These are phyloP conservation scores for Rhodotorula sp. DNA, from an alignment of 1,284 basidiomycete species.

Conservation along the genomic window DNA sequence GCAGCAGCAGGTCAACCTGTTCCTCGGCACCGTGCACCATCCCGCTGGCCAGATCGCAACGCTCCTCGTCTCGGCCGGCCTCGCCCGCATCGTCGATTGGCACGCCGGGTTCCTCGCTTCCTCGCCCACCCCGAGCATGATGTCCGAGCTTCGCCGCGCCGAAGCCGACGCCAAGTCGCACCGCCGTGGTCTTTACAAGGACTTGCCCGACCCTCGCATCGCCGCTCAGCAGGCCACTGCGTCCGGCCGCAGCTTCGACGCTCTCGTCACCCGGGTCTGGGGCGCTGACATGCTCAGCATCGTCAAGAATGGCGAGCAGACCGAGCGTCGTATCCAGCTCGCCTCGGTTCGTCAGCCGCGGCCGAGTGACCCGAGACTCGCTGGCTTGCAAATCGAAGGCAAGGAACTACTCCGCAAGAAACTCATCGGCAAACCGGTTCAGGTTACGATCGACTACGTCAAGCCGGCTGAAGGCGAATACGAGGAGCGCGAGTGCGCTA, in stretches of 20 bases:
- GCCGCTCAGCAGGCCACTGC: constrained; percentile 15
- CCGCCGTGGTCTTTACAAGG: constrained; percentile 74
- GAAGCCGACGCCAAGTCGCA: constrained; percentile 85
- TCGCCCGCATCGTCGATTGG: constrained; percentile 95
- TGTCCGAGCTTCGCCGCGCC: constrained; percentile 80
- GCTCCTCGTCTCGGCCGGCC: constrained; percentile 75
- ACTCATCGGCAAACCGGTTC: constrained; percentile 85
- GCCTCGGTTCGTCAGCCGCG: constrained; percentile 48
- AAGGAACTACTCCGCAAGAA: constrained; percentile 85
- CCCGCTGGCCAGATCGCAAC: constrained; percentile 94
- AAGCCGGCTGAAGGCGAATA: constrained; percentile 90
- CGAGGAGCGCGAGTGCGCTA: constrained; percentile 87
- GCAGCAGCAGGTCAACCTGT: constrained; percentile 62
- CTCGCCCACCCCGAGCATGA: constrained; percentile 59
- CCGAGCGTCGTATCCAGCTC: constrained; percentile 81
- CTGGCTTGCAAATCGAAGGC: constrained; percentile 86
- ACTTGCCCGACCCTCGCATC: constrained; percentile 43
- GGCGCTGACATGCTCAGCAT: constrained; percentile 87
- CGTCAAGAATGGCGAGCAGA: constrained; percentile 62
- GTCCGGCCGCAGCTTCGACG: constrained; percentile 62
- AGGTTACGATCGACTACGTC: constrained; percentile 78
- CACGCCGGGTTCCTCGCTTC: constrained; percentile 90
- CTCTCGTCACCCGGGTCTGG: constrained; percentile 82
- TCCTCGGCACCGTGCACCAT: constrained; percentile 89
- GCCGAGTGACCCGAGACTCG: constrained; percentile 80